Evolutionary conservation across 129 eudicot genomes (phyloP), one percentile per base, ranked within the genome.

Genomic region (Sambucus nigra): DNA sequence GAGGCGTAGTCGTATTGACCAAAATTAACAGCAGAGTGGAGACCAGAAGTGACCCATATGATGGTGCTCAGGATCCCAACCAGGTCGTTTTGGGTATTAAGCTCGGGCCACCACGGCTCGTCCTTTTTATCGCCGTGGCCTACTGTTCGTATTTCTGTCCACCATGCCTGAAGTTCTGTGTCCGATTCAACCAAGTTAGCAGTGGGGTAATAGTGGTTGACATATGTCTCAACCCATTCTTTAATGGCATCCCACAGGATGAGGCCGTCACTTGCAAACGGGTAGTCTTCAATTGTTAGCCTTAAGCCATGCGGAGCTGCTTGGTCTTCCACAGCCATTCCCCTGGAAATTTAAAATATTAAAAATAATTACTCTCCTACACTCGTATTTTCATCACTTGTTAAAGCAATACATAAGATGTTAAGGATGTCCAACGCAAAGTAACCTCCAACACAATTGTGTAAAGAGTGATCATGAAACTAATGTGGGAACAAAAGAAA

Each of bases 91-190:
- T 65, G 73, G 40, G 95, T 89, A 35, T 79, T 66, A 42, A 89
- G 76, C 25, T 26, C 42, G 0, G 97, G 97, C 97, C 97, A 89
- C 97, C 97, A 84, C 7, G 94, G 78, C 51, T 83, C 92, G 46
- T 88, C 92, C 60, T 89, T 89, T 55, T 84, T 84, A 69, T 89
- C 97, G 5, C 35, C 83, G 24, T 89, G 97, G 8, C 97, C 97
- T 16, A 40, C 55, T 18, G 78, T 81, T 57, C 77, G 60, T 1
- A 89, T 79, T 47, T 89, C 97, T 5, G 67, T 67, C 97, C 97
- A 89, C 97, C 97, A 89, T 26, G 63, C 78, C 71, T 84, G 93
- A 50, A 89, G 79, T 65, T 89, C 97, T 14, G 47, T 3, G 22
- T 89, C 95, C 0, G 81, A 53, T 32, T 74, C 51, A 0, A 89